These are phyloP conservation scores for Cardamine resedifolia DNA, from an alignment of 345 rosid species.

Conservation along the genomic window DNA sequence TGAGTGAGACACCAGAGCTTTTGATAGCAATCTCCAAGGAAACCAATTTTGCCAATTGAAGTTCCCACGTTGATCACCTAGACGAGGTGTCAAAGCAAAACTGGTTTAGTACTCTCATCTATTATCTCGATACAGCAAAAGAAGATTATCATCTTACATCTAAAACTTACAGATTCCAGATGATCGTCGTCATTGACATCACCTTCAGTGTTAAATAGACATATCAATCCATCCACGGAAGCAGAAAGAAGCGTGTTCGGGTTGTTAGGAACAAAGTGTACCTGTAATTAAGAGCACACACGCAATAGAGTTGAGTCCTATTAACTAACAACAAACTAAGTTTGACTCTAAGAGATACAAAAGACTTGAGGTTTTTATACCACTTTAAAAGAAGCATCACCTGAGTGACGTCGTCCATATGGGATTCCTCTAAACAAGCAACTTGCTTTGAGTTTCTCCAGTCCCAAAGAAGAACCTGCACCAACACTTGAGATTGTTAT, in stretches of 20 bases:
- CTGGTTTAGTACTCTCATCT: not conserved
- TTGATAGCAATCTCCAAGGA: conserved; percentile 58
- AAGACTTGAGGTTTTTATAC: not conserved
- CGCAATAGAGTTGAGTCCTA: not conserved
- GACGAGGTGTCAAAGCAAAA: conserved; percentile 11
- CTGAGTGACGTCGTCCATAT: conserved; percentile 92
- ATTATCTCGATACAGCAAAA: not conserved
- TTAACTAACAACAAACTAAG: not conserved
- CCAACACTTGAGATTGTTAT: not conserved
- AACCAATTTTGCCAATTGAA: conserved; percentile 81
- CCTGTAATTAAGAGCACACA: conserved; percentile 42
- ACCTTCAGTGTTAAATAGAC: conserved; percentile 74
- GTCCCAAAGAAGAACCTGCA: conserved; percentile 83
- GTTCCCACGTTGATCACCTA: conserved; percentile 93
- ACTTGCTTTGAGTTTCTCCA: conserved; percentile 93
- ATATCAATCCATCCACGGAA: conserved; percentile 89
- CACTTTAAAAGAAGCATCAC: not conserved
- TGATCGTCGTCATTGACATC: conserved; percentile 85
- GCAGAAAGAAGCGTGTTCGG: conserved; percentile 80
- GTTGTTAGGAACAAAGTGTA: conserved; percentile 65
- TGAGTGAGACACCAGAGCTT: conserved; percentile 96
- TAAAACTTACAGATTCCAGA: conserved; percentile 76
- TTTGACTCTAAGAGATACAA: not conserved
- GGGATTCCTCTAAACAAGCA: conserved; percentile 90
- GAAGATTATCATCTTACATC: not conserved